Percentiles rank a stretch among this genome's conserved stretches.
Evolutionary conservation across 2,329 filamentous ascomycete genomes (phyloP).

Genomic region (Arthroderma uncinatum): DNA sequence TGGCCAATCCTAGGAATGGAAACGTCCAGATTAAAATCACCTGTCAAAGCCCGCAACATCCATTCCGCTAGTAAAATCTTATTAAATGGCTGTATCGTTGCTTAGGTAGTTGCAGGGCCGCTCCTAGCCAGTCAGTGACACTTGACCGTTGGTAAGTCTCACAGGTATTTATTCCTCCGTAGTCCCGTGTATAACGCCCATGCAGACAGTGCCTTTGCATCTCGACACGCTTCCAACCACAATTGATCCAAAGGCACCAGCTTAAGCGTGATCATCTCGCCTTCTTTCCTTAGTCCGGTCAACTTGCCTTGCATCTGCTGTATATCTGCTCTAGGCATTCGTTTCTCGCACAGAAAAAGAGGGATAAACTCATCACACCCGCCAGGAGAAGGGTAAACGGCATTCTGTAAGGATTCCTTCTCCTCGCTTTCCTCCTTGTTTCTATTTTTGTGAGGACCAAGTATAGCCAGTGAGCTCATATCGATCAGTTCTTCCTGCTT

Average conservation of each 20-base stretch:
- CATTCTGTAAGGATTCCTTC: conserved; percentile 36
- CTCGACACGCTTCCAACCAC: conserved; percentile 45
- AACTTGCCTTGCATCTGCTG: conserved; percentile 42
- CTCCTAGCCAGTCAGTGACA: too few relatives aligned
- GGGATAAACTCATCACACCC: conserved; percentile 51
- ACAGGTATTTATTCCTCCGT: conserved; percentile 37
- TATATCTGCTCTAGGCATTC: conserved; percentile 39
- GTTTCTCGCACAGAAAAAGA: conserved; percentile 45
- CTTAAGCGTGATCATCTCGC: conserved; percentile 50
- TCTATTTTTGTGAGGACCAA: conserved; percentile 5
- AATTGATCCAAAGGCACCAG: conserved; percentile 41
- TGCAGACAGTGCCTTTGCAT: conserved; percentile 47
- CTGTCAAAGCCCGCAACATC: too few relatives aligned
- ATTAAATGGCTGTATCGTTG: too few relatives aligned
- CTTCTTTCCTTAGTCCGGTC: conserved; percentile 44
- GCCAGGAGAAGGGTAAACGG: conserved; percentile 45
- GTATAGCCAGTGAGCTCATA: conserved; percentile 42
- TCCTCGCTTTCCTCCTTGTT: conserved; percentile 12
- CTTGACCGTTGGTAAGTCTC: neutral
- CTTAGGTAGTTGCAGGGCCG: too few relatives aligned
- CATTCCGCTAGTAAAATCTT: too few relatives aligned
- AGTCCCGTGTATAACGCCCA: conserved; percentile 46
- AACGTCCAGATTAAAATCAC: too few relatives aligned
- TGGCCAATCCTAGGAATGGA: neutral
- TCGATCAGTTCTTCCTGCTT: conserved; percentile 41